Percentiles rank a stretch among this genome's conserved stretches.
These are phyloP conservation scores for Artemisia annua DNA, from an alignment of 129 eudicot species.

Conservation along the genomic window DNA sequence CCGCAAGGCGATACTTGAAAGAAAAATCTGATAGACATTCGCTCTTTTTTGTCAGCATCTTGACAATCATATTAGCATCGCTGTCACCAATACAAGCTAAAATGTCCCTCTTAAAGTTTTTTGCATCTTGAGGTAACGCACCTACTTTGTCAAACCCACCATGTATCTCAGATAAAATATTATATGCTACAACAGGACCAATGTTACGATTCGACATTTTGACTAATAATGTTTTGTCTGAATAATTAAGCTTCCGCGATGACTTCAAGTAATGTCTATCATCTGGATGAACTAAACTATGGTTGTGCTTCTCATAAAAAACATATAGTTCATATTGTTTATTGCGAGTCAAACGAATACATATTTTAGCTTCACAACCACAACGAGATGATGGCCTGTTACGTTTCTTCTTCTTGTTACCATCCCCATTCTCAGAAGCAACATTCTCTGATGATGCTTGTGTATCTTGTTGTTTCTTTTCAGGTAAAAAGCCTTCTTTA, in stretches of 20 bases:
- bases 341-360: too few species aligned
- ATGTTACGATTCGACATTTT: not conserved
- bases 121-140: not conserved
- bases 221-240: not conserved
- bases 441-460: too few species aligned
- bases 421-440: too few species aligned
- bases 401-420: too few species aligned
- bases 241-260: not conserved
- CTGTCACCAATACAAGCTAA: not conserved
- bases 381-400: too few species aligned
- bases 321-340: too few species aligned
- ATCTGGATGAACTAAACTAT: not conserved
- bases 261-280: not conserved
- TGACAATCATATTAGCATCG: not conserved
- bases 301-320: not conserved
- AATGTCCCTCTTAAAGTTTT: not conserved
- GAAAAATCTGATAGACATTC: not conserved
- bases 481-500: too few species aligned
- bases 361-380: too few species aligned
- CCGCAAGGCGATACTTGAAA: not conserved
- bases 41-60: not conserved
- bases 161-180: not conserved
- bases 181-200: not conserved
- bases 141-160: constrained; percentile 1
- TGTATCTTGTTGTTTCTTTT: too few species aligned